Evolutionary conservation across 352 stramenopile species (phyloP).

Genomic region (Phytophthora nicotianae): DNA sequence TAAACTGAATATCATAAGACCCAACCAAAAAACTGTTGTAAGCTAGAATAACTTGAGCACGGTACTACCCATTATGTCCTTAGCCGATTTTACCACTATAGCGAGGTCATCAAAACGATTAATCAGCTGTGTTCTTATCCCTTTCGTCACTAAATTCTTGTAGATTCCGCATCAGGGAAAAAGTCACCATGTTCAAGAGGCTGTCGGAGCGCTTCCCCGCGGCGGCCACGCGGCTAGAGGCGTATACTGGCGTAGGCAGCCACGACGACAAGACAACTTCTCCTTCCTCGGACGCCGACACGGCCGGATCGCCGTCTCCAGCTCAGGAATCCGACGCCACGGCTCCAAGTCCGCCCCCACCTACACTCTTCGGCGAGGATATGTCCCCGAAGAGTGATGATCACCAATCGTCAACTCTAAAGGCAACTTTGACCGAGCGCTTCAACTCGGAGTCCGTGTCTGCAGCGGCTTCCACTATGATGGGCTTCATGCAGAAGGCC

Average conservation of each 20-base stretch:
- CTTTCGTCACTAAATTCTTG: background rate
- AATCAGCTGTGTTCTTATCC: background rate
- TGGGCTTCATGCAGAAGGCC: slow-evolving; percentile 87
- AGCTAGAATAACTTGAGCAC: no score
- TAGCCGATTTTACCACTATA: background rate
- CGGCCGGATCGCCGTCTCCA: slow-evolving; percentile 14
- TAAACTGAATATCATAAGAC: slow-evolving; percentile 7
- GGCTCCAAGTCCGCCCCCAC: slow-evolving; percentile 7
- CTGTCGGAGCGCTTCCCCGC: slow-evolving; percentile 77
- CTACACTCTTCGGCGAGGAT: slow-evolving; percentile 37
- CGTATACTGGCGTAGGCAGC: slow-evolving; percentile 42
- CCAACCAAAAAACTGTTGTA: no score
- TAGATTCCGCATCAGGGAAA: background rate
- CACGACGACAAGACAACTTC: slow-evolving; percentile 21
- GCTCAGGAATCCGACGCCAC: slow-evolving; percentile 16
- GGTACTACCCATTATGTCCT: background rate
- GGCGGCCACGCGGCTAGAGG: slow-evolving; percentile 72
- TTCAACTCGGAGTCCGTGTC: slow-evolving; percentile 78
- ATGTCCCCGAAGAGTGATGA: slow-evolving; percentile 40
- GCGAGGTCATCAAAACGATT: background rate
- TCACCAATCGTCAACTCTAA: slow-evolving; percentile 53
- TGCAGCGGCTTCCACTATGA: slow-evolving; percentile 71
- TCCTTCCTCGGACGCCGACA: slow-evolving; percentile 27
- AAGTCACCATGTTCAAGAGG: slow-evolving; percentile 73
- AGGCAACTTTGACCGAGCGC: slow-evolving; percentile 59